These are phyloP conservation scores for Penicillium odoratum DNA, from an alignment of 495 filamentous ascomycete species.

Conservation along the genomic window DNA sequence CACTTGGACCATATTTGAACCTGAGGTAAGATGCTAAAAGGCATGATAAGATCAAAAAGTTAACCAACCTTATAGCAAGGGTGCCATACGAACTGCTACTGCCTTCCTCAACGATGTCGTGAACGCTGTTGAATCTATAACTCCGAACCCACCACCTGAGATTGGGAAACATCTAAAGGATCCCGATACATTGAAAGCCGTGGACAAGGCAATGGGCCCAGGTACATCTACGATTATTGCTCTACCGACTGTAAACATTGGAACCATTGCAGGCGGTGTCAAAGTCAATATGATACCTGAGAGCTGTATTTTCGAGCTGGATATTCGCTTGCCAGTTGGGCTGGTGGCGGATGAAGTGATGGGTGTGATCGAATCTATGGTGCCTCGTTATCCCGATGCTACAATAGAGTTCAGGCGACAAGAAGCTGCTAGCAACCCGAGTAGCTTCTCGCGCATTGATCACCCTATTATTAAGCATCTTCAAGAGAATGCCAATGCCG, in stretches of 20 bases:
- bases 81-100: constrained; percentile 9
- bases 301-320: constrained; percentile 8
- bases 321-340: constrained; percentile 10
- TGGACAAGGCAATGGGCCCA: constrained; percentile 11
- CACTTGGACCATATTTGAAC: constrained; percentile 10
- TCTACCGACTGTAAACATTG: constrained; percentile 10
- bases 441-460: constrained; percentile 8
- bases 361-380: neutral
- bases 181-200: constrained; percentile 3
- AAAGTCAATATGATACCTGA: constrained; percentile 14
- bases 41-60: neutral
- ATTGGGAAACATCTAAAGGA: constrained; percentile 7
- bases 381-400: constrained; percentile 5
- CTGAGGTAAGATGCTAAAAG: constrained; percentile 3
- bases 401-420: constrained; percentile 7
- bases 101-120: constrained; percentile 3
- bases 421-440: constrained; percentile 12
- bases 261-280: constrained; percentile 9
- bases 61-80: neutral
- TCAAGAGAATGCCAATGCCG: constrained; percentile 1
- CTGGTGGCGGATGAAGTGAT: constrained; percentile 5
- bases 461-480: constrained; percentile 3
- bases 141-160: constrained; percentile 8
- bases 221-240: constrained; percentile 8
- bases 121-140: constrained; percentile 4